Evolutionary conservation across 495 filamentous ascomycete genomes (phyloP).

Genomic region (Cairneyella variabilis): DNA sequence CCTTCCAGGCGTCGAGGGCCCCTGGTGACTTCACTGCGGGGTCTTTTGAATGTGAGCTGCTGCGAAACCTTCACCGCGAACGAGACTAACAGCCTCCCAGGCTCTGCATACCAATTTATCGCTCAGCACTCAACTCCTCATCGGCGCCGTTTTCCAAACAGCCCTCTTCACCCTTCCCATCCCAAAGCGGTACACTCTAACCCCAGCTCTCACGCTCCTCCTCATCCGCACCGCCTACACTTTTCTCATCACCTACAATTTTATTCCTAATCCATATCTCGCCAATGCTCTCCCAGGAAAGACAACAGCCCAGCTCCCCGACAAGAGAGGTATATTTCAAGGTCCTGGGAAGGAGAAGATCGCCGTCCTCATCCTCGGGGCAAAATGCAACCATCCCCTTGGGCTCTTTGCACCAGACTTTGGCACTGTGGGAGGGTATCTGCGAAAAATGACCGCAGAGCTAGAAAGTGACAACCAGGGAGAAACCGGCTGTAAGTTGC

Average conservation of each 20-base stretch:
- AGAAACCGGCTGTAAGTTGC: no score
- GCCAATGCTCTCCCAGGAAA: conserved; percentile 1
- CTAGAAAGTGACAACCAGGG: conserved; percentile 9
- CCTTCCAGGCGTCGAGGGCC: not conserved
- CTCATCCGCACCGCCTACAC: conserved; percentile 1
- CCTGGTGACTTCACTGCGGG: not conserved
- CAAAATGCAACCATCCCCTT: conserved; percentile 18
- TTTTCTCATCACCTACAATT: conserved; percentile 7
- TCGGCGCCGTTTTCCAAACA: conserved; percentile 12
- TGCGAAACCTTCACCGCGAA: not conserved
- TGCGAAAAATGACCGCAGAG: conserved; percentile 5
- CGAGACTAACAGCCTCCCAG: not conserved
- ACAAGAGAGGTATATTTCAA: not conserved
- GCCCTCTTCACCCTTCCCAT: conserved; percentile 9
- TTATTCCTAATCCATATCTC: conserved; percentile 18
- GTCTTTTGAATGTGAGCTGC: not conserved
- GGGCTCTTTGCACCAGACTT: conserved; percentile 18
- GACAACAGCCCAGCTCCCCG: conserved; percentile 11
- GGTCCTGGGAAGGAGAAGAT: conserved; percentile 13
- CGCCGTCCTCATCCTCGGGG: conserved; percentile 16
- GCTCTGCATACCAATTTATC: conserved; percentile 7
- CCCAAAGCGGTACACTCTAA: conserved; percentile 3
- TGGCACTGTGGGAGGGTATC: not conserved
- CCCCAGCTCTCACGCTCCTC: conserved; percentile 9
- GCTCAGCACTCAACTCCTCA: conserved; percentile 6